Evolutionary conservation across 2,329 filamentous ascomycete genomes (phyloP), one percentile per base, ranked within the genome.

Genomic region (Aureobasidium namibiae): DNA sequence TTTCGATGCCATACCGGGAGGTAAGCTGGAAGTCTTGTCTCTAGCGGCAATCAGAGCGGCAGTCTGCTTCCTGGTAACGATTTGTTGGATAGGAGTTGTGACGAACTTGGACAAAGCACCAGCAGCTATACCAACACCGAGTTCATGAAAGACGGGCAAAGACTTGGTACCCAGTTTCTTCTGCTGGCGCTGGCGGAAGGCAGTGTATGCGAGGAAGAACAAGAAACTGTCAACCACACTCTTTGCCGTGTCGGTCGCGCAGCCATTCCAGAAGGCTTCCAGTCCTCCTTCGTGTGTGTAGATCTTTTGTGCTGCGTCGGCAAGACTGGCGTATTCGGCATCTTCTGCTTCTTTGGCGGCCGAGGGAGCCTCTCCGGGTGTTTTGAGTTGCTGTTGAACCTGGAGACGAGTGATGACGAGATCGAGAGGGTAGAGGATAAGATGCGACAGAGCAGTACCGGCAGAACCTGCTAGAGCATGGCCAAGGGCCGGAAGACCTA

Each of bases 141-240:
- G 78, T 72, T 95, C 90, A 66, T 91, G 87, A 23, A 87, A 61
- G 1, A 86, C 79, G 2, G 82, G 81, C 1, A 94, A 74, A 33
- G 66, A 62, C 52, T 66, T 68, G 16, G 59, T 48, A 65, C 66
- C 74, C 65, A 74, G 72, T 52, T 72, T 72, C 46, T 65, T 65
- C 48, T 74, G 65, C 57, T 75, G 66, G 38, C 68, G 70, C 60
- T 82, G 74, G 42, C 81, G 73, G 21, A 84, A 65, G 58, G 80
- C 81, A 2, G 76, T 88, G 74, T 95, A 95, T 61, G 89, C 86
- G 18, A 92, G 80, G 74, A 95, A 95, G 77, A 95, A 95, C 54
- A 95, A 78, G 69, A 94, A 92, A 60, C 87, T 89, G 74, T 94
- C 90, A 31, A 83, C 71, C 13, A 80, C 71, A 44, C 73, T 73